Evolutionary conservation across 116 monocot species (phyloP).

Genomic region (Thalassia testudinum): DNA sequence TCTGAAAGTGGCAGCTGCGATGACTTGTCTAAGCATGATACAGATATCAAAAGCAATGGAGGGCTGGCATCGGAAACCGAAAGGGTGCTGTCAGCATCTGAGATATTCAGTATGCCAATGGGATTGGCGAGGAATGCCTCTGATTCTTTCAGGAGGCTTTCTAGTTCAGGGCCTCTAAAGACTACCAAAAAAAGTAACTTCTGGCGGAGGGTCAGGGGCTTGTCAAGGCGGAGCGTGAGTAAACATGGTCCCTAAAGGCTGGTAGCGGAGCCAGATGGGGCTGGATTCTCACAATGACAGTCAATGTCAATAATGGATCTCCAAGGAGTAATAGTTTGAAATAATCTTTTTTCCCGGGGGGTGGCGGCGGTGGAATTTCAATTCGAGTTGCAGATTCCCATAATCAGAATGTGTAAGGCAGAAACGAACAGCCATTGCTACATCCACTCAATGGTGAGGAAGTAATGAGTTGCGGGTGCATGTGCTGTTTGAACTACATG

Average conservation of each 20-base stretch:
- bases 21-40: slow-evolving; percentile 23
- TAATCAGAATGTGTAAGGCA: no score
- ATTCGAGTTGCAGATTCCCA: no score
- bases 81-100: slow-evolving; percentile 28
- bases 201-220: slow-evolving; percentile 43
- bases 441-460: no score
- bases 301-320: no score
- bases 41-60: slow-evolving; percentile 12
- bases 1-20: slow-evolving; percentile 33
- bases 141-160: slow-evolving; percentile 44
- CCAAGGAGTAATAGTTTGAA: no score
- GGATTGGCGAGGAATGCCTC: slow-evolving; percentile 21
- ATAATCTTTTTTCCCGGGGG: no score
- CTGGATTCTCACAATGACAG: slow-evolving; percentile 2
- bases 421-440: no score
- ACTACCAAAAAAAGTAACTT: slow-evolving; percentile 26
- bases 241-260: slow-evolving; percentile 30
- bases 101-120: slow-evolving; percentile 33
- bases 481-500: no score
- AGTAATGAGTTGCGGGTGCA: no score
- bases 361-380: no score
- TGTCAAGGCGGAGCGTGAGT: slow-evolving; percentile 55
- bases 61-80: slow-evolving; percentile 10
- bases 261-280: neutral
- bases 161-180: slow-evolving; percentile 63